Percentiles rank a stretch among this genome's conserved stretches.
Conservation (phyloP, 1,284 basidiomycete genomes). For the Kalmanozyma brasiliensis region DNA sequence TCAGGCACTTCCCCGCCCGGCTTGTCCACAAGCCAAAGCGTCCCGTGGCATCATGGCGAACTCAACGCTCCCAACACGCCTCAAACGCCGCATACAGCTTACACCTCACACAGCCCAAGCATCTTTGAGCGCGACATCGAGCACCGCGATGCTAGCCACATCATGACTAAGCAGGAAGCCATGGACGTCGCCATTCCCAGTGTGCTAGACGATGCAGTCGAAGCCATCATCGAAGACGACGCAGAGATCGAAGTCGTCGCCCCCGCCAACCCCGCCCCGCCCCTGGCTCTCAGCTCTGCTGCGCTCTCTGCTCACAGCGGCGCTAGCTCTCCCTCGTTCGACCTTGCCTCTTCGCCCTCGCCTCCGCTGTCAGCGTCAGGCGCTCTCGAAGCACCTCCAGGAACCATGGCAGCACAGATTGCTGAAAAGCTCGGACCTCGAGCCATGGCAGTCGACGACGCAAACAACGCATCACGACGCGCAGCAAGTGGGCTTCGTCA, state of each 20-base stretch:
- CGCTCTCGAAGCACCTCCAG: constrained; percentile 53
- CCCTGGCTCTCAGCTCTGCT: constrained; percentile 49
- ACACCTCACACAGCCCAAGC: constrained; percentile 33
- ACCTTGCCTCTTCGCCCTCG: constrained; percentile 44
- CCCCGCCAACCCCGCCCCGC: constrained; percentile 51
- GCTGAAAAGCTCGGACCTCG: constrained; percentile 51
- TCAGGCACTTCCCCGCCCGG: constrained; percentile 27
- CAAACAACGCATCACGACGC: constrained; percentile 10
- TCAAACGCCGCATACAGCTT: constrained; percentile 22
- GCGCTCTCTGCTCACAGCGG: constrained; percentile 55
- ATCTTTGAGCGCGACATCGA: constrained; percentile 67
- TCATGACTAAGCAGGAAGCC: constrained; percentile 60
- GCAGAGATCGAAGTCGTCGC: constrained; percentile 62
- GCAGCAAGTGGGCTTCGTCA: constrained; percentile 21
- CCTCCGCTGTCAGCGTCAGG: constrained; percentile 47
- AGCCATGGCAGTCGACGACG: constrained; percentile 4
- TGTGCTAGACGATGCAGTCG: constrained; percentile 64
- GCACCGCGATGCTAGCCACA: constrained; percentile 57
- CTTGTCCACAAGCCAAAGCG: constrained; percentile 1
- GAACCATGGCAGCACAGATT: constrained; percentile 60
- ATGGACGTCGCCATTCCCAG: constrained; percentile 64
- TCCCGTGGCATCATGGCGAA: constrained; percentile 13
- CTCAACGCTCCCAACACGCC: constrained; percentile 17
- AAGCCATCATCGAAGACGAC: constrained; percentile 60
- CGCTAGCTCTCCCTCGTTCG: constrained; percentile 36